Conservation (phyloP, 2,329 filamentous ascomycete genomes). For the Metarhizium brunneum region DNA sequence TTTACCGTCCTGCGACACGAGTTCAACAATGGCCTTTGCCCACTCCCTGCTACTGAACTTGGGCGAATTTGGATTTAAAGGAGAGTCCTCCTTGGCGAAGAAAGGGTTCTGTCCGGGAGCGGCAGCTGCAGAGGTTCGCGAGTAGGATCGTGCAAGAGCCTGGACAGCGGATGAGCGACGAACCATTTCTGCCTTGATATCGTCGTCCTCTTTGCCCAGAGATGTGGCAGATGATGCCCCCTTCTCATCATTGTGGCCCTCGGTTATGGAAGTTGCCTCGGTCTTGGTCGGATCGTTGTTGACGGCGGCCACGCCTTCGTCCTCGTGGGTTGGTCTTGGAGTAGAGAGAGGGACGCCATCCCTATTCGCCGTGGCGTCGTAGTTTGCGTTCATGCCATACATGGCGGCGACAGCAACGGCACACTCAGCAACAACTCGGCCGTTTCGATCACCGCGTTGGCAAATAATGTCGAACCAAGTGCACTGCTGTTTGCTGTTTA, state of each 20-base stretch:
- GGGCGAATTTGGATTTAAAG: slow-evolving; percentile 41
- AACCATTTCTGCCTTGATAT: slow-evolving; percentile 31
- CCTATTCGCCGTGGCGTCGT: slow-evolving; percentile 37
- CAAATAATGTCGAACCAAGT: not conserved
- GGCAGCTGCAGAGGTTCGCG: slow-evolving; percentile 32
- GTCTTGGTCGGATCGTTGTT: slow-evolving; percentile 22
- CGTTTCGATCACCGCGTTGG: not conserved
- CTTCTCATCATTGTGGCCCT: slow-evolving; percentile 22
- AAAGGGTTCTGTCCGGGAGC: slow-evolving; percentile 37
- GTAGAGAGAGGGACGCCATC: slow-evolving; percentile 26
- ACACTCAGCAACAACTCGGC: not conserved
- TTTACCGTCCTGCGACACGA: slow-evolving; percentile 42
- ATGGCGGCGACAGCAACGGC: slow-evolving; percentile 6
- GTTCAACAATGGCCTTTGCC: slow-evolving; percentile 49
- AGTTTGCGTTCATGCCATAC: slow-evolving; percentile 27
- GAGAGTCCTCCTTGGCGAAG: slow-evolving; percentile 35
- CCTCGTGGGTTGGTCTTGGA: slow-evolving; percentile 15
- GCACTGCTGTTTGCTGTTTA: not conserved
- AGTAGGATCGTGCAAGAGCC: slow-evolving; percentile 46
- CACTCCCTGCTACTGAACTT: slow-evolving; percentile 48
- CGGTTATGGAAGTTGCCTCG: slow-evolving; percentile 26
- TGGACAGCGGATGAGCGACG: slow-evolving; percentile 45
- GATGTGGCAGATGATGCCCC: slow-evolving; percentile 18
- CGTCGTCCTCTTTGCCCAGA: slow-evolving; percentile 16
- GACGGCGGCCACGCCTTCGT: slow-evolving; percentile 15